Evolutionary conservation across 148 eudicot genomes (phyloP).

Genomic region (Cornus florida): DNA sequence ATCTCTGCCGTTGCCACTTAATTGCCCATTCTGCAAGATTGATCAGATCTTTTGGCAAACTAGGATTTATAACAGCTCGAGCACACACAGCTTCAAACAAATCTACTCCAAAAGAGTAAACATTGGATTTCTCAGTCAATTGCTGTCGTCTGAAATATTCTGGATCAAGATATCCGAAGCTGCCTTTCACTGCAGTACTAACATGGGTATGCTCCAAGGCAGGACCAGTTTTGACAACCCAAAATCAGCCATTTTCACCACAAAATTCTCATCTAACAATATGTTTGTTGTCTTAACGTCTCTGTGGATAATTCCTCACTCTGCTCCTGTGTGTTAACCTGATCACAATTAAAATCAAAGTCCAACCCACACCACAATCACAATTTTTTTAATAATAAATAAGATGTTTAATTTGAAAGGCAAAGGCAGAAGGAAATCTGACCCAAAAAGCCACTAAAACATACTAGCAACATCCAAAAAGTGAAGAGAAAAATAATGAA

Average conservation of each 20-base stretch:
- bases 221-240: slow-evolving; percentile 24
- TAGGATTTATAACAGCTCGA: slow-evolving; percentile 25
- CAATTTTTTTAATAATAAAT: too few species aligned
- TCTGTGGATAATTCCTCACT: slow-evolving; percentile 19
- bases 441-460: neutral
- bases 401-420: neutral
- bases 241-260: slow-evolving; percentile 25
- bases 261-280: slow-evolving; percentile 18
- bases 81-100: slow-evolving; percentile 22
- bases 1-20: slow-evolving; percentile 17
- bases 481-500: too few species aligned
- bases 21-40: slow-evolving; percentile 27
- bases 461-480: neutral
- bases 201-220: slow-evolving; percentile 24
- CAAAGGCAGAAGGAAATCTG: too few species aligned
- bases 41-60: slow-evolving; percentile 20
- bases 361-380: neutral
- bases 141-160: slow-evolving; percentile 23
- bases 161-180: slow-evolving; percentile 23
- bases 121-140: slow-evolving; percentile 20
- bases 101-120: slow-evolving; percentile 22
- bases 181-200: slow-evolving; percentile 23
- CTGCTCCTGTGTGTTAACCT: slow-evolving; percentile 22
- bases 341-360: too few species aligned
- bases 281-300: slow-evolving; percentile 22